A percentile compares a stretch with the other conserved stretches of the same genome.
phyloP scores from a whole-genome alignment of 1,284 basidiomycete genomes.

The Cutaneotrichosporon sp. region DNA sequence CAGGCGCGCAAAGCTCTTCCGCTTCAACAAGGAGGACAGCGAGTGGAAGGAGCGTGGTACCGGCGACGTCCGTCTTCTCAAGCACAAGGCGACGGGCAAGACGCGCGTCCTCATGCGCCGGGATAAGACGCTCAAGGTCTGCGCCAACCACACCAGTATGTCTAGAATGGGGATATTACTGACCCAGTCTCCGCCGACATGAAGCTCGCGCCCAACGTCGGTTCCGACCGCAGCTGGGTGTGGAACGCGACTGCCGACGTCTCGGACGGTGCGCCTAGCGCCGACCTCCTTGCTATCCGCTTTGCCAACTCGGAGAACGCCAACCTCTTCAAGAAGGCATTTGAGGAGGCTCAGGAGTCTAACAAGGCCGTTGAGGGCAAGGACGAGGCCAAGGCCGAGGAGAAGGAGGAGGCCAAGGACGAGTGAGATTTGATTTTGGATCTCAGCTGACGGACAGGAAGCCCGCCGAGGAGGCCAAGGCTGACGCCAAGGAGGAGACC shows the following conservation, averaged over 20 bases:
- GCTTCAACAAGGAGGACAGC: conserved; percentile 74
- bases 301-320: conserved; percentile 97
- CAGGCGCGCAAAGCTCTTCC: conserved; percentile 98
- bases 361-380: conserved; percentile 57
- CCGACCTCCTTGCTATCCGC: conserved; percentile 96
- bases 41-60: conserved; percentile 93
- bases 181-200: conserved; percentile 79
- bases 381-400: conserved; percentile 42
- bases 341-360: conserved; percentile 75
- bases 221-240: conserved; percentile 99
- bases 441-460: neutral
- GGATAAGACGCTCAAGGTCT: conserved; percentile 99
- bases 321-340: conserved; percentile 77
- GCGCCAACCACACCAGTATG: conserved; percentile 95
- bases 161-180: conserved; percentile 33
- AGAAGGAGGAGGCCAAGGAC: conserved; percentile 30
- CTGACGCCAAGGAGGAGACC: conserved; percentile 8
- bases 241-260: conserved; percentile 97
- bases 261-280: conserved; percentile 79
- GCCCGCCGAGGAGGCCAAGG: conserved; percentile 12
- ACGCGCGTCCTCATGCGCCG: conserved; percentile 97
- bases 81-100: conserved; percentile 86
- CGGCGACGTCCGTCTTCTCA: conserved; percentile 81
- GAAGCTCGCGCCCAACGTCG: conserved; percentile 95
- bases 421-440: conserved; percentile 8